phyloP scores from a whole-genome alignment of 331 rosid species.

The Malus hybrid region DNA sequence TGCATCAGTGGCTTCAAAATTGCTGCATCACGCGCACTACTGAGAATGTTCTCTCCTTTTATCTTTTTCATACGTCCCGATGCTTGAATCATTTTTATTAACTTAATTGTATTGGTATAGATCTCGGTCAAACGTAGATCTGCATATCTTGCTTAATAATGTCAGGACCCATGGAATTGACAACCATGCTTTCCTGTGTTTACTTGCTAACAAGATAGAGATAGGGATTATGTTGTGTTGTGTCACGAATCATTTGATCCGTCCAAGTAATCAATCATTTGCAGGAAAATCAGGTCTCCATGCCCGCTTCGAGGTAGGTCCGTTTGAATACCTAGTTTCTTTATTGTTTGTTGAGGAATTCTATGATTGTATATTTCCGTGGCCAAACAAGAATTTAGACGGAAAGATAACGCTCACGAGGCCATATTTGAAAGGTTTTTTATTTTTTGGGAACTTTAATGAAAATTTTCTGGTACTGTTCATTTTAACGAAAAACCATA shows the following conservation, averaged over 20 bases:
- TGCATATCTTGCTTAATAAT: conserved; percentile 8
- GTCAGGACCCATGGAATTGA: conserved; percentile 2
- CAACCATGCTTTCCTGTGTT: conserved; percentile 1
- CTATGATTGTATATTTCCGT: conserved; percentile 5
- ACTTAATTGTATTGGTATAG: not conserved
- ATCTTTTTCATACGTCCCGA: not conserved
- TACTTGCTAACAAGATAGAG: not conserved
- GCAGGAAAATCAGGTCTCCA: not conserved
- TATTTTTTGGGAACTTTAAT: too few relatives aligned
- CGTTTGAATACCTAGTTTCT: not conserved
- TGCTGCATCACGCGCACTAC: conserved; percentile 9
- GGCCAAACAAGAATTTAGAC: not conserved
- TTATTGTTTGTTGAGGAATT: conserved; percentile 16
- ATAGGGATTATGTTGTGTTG: not conserved
- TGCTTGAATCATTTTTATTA: not conserved
- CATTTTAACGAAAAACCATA: too few relatives aligned
- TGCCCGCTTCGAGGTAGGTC: not conserved
- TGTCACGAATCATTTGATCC: not conserved
- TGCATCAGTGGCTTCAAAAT: conserved; percentile 21
- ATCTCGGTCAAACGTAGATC: conserved; percentile 14
- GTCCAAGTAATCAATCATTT: not conserved
- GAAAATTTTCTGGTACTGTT: too few relatives aligned
- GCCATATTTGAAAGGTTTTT: too few relatives aligned
- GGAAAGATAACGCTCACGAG: too few relatives aligned
- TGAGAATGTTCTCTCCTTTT: not conserved